Percentiles rank a stretch among this genome's conserved stretches.
phyloP scores from a whole-genome alignment of 306 rosid genomes.

The Begonia peltatifolia region DNA sequence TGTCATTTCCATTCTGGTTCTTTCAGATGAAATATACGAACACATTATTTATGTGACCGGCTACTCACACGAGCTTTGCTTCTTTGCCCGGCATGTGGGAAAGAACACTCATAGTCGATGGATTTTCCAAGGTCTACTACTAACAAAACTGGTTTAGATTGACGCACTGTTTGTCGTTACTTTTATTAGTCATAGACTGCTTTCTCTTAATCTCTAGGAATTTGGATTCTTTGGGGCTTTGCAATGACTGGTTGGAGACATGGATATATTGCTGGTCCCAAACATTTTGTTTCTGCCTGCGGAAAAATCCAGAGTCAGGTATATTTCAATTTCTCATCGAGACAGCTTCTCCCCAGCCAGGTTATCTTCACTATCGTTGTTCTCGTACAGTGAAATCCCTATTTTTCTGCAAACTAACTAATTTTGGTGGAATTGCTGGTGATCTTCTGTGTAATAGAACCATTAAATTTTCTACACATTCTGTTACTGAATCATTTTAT shows the following conservation, averaged over 20 bases:
- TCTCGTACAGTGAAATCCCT: too few species aligned
- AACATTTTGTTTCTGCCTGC: conserved; percentile 73
- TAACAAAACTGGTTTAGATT: neutral
- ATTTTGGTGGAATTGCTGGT: too few species aligned
- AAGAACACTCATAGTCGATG: conserved; percentile 85
- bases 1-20: conserved; percentile 43
- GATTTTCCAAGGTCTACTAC: conserved; percentile 71
- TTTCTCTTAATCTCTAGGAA: too few species aligned
- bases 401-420: too few species aligned
- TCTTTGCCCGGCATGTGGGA: conserved; percentile 96
- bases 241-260: conserved; percentile 99
- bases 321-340: conserved; percentile 6
- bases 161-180: too few species aligned
- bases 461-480: too few species aligned
- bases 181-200: too few species aligned
- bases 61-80: conserved; percentile 92
- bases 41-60: conserved; percentile 91
- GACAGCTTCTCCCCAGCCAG: too few species aligned
- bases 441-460: too few species aligned
- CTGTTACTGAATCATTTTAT: too few species aligned
- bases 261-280: conserved; percentile 94
- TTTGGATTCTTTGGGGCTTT: conserved; percentile 46
- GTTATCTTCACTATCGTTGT: too few species aligned
- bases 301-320: conserved; percentile 96
- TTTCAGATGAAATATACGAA: conserved; percentile 86